These are phyloP conservation scores for Monilinia polystroma DNA, from an alignment of 2,329 filamentous ascomycete genomes.

Conservation along the genomic window DNA sequence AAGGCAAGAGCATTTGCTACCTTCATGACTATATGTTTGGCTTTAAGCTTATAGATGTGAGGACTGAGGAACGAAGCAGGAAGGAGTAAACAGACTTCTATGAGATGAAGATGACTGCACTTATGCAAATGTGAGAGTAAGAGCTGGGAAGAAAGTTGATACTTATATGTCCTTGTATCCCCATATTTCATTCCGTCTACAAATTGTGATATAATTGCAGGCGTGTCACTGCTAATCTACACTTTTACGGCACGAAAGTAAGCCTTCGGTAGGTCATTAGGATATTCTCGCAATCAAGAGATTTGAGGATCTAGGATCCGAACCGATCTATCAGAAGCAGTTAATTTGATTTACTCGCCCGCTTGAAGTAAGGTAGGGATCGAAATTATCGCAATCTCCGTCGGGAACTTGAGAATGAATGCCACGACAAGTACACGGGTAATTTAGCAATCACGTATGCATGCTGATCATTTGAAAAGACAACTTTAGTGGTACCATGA, in stretches of 20 bases:
- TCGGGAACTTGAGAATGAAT: background rate
- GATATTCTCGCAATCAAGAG: background rate
- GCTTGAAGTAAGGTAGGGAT: background rate
- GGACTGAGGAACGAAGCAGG: background rate
- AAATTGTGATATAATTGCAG: background rate
- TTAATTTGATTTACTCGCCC: background rate
- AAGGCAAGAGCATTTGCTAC: background rate
- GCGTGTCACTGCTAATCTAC: no score
- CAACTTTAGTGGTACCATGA: background rate
- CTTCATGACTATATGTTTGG: slow-evolving; percentile 5
- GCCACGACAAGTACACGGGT: background rate
- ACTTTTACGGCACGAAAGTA: no score
- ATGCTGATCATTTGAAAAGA: background rate
- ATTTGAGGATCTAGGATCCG: background rate
- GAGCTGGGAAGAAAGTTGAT: background rate
- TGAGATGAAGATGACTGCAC: background rate
- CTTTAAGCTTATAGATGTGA: background rate
- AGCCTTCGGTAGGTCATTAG: no score
- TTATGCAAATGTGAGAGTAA: background rate
- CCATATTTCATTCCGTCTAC: background rate
- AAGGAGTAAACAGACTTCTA: background rate
- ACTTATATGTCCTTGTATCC: background rate
- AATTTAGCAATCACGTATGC: background rate
- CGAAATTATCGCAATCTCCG: background rate
- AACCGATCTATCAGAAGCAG: background rate